phyloP scores from a whole-genome alignment of 176 grass and related monocot genomes.

The Oryza glumipatula region DNA sequence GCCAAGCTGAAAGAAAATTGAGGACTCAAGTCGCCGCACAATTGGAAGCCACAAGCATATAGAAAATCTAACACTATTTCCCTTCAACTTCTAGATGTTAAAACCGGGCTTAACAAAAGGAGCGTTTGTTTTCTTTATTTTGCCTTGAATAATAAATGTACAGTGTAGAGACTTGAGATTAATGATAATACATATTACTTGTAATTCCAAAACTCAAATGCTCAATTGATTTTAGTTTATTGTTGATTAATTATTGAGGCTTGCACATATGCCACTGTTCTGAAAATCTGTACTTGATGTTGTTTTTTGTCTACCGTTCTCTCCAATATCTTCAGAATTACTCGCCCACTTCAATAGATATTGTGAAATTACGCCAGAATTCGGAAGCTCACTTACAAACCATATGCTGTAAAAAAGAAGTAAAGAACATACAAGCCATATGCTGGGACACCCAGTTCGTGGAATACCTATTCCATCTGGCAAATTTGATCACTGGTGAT shows the following conservation, averaged over 20 bases:
- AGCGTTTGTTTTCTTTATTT: not conserved
- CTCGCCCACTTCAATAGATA: not conserved
- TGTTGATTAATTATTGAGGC: not conserved
- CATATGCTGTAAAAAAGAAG: not conserved
- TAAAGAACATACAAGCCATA: not conserved
- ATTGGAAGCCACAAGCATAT: constrained; percentile 54
- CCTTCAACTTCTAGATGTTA: not conserved
- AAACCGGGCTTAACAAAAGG: not conserved
- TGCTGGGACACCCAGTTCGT: not conserved
- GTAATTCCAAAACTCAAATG: not conserved
- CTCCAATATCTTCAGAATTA: not conserved
- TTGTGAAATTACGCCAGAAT: not conserved
- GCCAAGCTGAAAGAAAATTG: constrained; percentile 60
- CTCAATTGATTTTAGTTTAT: not conserved
- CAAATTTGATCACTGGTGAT: not conserved
- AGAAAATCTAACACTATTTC: constrained; percentile 19
- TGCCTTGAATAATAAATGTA: not conserved
- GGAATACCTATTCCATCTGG: not conserved
- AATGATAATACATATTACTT: constrained; percentile 4
- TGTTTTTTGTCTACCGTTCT: not conserved
- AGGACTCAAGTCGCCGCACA: constrained; percentile 50
- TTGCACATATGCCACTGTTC: not conserved
- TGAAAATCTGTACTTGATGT: not conserved
- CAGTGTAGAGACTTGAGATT: not conserved
- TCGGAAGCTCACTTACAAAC: not conserved